Conservation (phyloP, 805 yeast species). For the Sporopachydermia quercuum region DNA sequence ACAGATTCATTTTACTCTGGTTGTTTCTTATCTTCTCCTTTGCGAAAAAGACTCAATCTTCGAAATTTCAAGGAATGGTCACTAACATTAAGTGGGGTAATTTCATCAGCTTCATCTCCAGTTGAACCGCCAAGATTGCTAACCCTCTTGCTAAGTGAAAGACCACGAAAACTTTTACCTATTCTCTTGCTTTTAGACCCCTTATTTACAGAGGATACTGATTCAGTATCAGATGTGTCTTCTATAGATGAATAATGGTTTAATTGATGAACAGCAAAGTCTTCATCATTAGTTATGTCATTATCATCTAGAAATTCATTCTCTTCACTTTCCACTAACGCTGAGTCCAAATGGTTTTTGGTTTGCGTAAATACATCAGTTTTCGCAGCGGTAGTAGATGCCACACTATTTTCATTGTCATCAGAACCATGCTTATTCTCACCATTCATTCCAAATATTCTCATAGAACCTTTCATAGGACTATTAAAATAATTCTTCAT, state of each 20-base stretch:
- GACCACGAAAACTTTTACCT: not conserved
- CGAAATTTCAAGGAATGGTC: not conserved
- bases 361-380: not conserved
- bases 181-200: not conserved
- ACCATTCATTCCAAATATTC: not conserved
- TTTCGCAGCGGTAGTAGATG: not conserved
- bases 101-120: not conserved
- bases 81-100: not conserved
- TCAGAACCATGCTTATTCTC: not conserved
- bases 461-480: not conserved
- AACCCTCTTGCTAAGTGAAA: not conserved
- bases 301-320: not conserved
- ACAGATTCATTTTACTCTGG: no score
- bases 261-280: not conserved
- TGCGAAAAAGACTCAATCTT: not conserved
- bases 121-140: no score
- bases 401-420: not conserved
- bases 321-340: not conserved
- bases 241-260: not conserved
- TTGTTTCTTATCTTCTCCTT: not conserved
- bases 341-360: not conserved
- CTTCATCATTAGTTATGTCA: not conserved
- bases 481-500: constrained; percentile 1
- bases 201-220: not conserved
- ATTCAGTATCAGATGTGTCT: not conserved